These are phyloP conservation scores for Lepidium campestre DNA, from an alignment of 441 rosid genomes.

Conservation along the genomic window DNA sequence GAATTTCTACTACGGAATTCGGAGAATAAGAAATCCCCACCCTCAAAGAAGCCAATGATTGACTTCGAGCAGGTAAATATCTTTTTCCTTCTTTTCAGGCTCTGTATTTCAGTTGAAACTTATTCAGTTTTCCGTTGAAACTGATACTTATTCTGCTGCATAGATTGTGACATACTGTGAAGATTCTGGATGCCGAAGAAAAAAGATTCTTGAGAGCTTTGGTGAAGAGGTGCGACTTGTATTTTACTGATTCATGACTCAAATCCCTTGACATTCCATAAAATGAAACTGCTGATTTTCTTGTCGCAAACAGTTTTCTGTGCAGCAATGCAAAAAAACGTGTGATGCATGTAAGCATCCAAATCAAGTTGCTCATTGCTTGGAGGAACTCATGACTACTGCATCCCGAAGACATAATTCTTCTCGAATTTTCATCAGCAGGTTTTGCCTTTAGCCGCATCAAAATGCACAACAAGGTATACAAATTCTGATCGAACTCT, in stretches of 20 bases:
- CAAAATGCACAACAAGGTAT: not conserved
- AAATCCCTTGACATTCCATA: not conserved
- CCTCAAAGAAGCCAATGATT: conserved; percentile 53
- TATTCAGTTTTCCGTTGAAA: conserved; percentile 9
- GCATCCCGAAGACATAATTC: conserved; percentile 49
- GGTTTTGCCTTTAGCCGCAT: conserved; percentile 33
- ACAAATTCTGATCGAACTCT: not conserved
- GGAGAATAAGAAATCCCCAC: conserved; percentile 50
- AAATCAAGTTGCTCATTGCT: conserved; percentile 46
- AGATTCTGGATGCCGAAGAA: conserved; percentile 86
- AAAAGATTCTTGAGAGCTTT: conserved; percentile 81
- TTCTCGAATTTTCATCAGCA: conserved; percentile 52
- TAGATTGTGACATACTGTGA: conserved; percentile 92
- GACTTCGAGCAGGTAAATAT: conserved; percentile 64
- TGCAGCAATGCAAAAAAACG: conserved; percentile 57
- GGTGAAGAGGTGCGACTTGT: conserved; percentile 67
- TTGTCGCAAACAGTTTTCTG: conserved; percentile 44
- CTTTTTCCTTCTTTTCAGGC: conserved; percentile 5
- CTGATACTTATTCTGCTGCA: conserved; percentile 14
- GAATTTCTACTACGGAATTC: conserved; percentile 71
- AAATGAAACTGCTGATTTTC: not conserved
- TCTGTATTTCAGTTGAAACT: conserved; percentile 4
- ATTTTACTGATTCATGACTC: not conserved
- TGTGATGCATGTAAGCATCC: conserved; percentile 94
- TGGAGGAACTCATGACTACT: conserved; percentile 59